Conservation (phyloP, 1,284 basidiomycete species). For the Tylopilus orsonianus region DNA sequence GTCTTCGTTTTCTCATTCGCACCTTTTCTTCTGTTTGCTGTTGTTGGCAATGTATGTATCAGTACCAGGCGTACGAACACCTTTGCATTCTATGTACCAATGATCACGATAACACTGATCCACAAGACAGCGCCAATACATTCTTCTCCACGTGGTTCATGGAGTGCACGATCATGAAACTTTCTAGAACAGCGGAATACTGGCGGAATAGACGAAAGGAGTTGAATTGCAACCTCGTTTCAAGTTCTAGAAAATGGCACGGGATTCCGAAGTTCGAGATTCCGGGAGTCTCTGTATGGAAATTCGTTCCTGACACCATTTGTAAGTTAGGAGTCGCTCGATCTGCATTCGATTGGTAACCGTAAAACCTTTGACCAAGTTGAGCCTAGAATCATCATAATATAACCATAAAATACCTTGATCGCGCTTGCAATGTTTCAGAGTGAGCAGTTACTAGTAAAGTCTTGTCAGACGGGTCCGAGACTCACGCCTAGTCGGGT, state of each 20-base stretch:
- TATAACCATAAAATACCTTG: not conserved
- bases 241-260: conserved; percentile 12
- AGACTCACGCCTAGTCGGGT: not conserved
- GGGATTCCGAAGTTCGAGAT: not conserved
- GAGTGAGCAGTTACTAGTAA: not conserved
- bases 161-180: not conserved
- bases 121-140: conserved; percentile 5
- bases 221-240: not conserved
- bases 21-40: conserved; percentile 12
- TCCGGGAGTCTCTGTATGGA: conserved; percentile 1
- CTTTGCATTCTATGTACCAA: conserved; percentile 22
- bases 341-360: too few species aligned
- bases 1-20: conserved; percentile 18
- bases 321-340: conserved; percentile 11
- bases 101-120: conserved; percentile 10
- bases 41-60: conserved; percentile 36
- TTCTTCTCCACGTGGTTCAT: conserved; percentile 15
- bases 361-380: too few species aligned
- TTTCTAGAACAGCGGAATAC: conserved; percentile 24
- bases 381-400: too few species aligned
- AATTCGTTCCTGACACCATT: not conserved
- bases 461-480: not conserved
- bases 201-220: conserved; percentile 6
- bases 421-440: not conserved
- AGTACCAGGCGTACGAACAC: conserved; percentile 41